Evolutionary conservation across 1,284 basidiomycete genomes (phyloP).

Genomic region (Malassezia cuniculi): DNA sequence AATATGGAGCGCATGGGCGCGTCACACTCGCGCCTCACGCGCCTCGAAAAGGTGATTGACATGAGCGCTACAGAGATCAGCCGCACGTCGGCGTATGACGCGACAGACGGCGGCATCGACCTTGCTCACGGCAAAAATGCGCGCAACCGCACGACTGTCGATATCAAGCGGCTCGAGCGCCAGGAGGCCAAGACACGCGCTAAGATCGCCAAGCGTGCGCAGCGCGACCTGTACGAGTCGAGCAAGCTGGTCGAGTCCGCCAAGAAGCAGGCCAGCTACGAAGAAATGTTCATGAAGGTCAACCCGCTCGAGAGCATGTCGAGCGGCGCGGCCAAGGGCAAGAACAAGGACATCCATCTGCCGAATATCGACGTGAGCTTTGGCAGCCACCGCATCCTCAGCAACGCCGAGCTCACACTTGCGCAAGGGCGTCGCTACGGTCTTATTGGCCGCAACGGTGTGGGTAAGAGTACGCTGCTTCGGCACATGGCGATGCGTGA

Average conservation of each 20-base stretch:
- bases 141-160: conserved; percentile 88
- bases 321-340: conserved; percentile 55
- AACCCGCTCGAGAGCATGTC: conserved; percentile 78
- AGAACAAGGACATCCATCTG: conserved; percentile 67
- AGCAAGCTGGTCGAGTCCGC: conserved; percentile 86
- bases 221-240: conserved; percentile 74
- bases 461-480: conserved; percentile 89
- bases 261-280: conserved; percentile 84
- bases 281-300: conserved; percentile 98
- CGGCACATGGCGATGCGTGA: conserved; percentile 91
- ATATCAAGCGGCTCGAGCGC: conserved; percentile 94
- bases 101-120: conserved; percentile 45
- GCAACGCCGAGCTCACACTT: conserved; percentile 45
- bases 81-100: conserved; percentile 30
- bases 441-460: conserved; percentile 59
- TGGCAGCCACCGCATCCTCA: conserved; percentile 82
- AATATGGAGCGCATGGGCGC: conserved; percentile 39
- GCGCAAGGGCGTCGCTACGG: conserved; percentile 43
- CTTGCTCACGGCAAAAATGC: conserved; percentile 87
- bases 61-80: conserved; percentile 61
- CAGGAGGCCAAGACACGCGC: conserved; percentile 95
- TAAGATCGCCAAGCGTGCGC: conserved; percentile 88
- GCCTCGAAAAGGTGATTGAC: conserved; percentile 81
- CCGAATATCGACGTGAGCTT: conserved; percentile 65
- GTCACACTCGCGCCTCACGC: conserved; percentile 34